Conservation (phyloP, 441 rosid species). For the Gossypium davidsonii region DNA sequence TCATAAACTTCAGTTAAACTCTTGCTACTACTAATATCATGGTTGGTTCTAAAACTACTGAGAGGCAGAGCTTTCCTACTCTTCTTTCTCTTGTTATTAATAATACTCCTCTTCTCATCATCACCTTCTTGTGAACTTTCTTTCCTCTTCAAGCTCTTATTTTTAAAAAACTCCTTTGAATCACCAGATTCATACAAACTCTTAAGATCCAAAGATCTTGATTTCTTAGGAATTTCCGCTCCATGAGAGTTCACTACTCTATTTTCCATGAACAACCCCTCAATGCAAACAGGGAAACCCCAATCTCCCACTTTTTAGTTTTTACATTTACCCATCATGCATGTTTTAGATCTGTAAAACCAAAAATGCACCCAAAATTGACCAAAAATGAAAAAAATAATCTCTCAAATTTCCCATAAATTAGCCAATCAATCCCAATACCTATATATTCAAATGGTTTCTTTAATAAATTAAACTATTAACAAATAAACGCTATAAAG, state of each 20-base stretch:
- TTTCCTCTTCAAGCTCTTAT: constrained; percentile 58
- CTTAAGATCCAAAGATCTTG: constrained; percentile 92
- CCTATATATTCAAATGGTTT: neutral
- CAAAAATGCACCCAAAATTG: constrained; percentile 28
- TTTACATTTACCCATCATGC: constrained; percentile 49
- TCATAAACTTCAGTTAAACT: constrained; percentile 45
- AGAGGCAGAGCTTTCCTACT: constrained; percentile 50
- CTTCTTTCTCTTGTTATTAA: constrained; percentile 40
- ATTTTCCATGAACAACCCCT: constrained; percentile 73
- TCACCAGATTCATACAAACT: constrained; percentile 56
- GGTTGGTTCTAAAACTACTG: constrained; percentile 48
- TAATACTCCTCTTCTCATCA: constrained; percentile 35
- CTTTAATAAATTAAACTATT: constrained; percentile 15
- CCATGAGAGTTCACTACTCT: constrained; percentile 62
- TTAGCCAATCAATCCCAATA: constrained; percentile 23
- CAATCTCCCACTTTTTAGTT: constrained; percentile 40
- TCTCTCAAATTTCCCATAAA: constrained; percentile 14
- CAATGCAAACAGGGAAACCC: constrained; percentile 43
- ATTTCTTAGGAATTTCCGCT: constrained; percentile 59
- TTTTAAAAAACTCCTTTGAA: constrained; percentile 29
- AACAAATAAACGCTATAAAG: constrained; percentile 13
- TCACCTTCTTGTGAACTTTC: constrained; percentile 28
- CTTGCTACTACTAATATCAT: constrained; percentile 32
- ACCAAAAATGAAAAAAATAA: neutral
- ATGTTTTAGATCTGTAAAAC: constrained; percentile 61